Conservation (phyloP, 257 asterid species). For the Nyctanthes arbortristis region DNA sequence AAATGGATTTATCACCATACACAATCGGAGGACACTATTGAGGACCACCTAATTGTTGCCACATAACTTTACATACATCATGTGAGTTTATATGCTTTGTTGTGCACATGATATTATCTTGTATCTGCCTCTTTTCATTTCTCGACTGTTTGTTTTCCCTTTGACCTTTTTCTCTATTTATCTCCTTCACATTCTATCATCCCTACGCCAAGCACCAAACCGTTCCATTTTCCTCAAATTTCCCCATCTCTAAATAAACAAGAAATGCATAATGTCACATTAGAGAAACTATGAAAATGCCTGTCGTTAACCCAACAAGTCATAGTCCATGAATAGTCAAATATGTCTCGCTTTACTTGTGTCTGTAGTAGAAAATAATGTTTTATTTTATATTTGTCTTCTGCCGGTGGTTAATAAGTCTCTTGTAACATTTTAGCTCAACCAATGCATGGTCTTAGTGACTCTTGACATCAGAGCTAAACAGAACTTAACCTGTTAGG, state of each 20-base stretch:
- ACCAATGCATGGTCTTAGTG: too few species aligned
- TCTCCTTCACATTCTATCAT: background rate
- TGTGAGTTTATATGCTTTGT: slow-evolving; percentile 36
- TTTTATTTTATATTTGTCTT: too few species aligned
- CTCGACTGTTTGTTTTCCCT: slow-evolving; percentile 32
- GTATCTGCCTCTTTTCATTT: slow-evolving; percentile 20
- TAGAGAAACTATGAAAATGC: too few species aligned
- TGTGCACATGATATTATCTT: slow-evolving; percentile 15
- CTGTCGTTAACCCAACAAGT: background rate
- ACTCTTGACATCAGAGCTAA: too few species aligned
- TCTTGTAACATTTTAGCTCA: too few species aligned
- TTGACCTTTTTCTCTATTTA: slow-evolving; percentile 6
- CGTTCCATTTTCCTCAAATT: background rate
- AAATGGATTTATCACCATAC: slow-evolving; percentile 28
- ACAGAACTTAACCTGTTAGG: too few species aligned
- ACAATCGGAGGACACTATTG: slow-evolving; percentile 7
- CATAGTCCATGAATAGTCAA: background rate
- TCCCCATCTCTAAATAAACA: background rate
- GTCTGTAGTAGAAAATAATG: too few species aligned
- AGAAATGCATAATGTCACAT: too few species aligned
- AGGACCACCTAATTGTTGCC: slow-evolving; percentile 57
- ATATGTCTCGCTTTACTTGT: too few species aligned
- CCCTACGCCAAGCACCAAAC: background rate
- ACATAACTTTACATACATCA: slow-evolving; percentile 31
- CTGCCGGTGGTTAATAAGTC: too few species aligned